phyloP scores from a whole-genome alignment of 805 yeast genomes.

The Naumovozyma castellii region DNA sequence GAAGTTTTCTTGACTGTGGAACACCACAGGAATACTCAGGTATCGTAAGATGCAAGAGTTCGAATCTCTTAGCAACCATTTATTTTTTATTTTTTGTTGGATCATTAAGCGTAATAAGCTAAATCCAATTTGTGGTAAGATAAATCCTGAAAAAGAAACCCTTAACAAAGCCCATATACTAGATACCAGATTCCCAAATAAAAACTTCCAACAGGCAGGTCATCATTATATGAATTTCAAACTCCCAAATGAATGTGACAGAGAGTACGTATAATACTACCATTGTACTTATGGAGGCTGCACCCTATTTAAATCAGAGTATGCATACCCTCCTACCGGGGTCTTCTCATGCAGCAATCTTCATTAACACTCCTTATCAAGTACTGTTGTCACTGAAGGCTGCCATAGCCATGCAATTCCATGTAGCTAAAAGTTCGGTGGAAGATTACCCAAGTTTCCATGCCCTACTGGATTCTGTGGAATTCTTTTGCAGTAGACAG shows the following conservation, averaged over 20 bases:
- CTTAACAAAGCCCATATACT: too few species aligned
- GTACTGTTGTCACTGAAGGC: slow-evolving; percentile 9
- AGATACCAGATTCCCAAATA: too few species aligned
- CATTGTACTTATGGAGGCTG: slow-evolving; percentile 4
- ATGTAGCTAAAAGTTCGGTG: slow-evolving; percentile 8
- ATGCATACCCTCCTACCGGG: slow-evolving; percentile 12
- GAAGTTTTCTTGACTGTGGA: not conserved
- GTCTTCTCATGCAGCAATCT: slow-evolving; percentile 5
- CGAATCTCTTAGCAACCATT: slow-evolving; percentile 1
- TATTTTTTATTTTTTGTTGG: not conserved
- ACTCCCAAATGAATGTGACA: not conserved
- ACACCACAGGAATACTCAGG: slow-evolving; percentile 1
- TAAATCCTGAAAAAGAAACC: too few species aligned
- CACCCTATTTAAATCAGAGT: slow-evolving; percentile 21
- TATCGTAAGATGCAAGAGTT: slow-evolving; percentile 1
- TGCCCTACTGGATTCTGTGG: slow-evolving; percentile 12
- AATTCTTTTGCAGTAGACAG: slow-evolving; percentile 42
- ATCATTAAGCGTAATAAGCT: too few species aligned
- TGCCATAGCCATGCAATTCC: slow-evolving; percentile 17
- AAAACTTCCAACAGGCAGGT: too few species aligned
- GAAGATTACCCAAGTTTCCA: slow-evolving; percentile 1
- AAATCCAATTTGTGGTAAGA: too few species aligned
- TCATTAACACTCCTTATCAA: slow-evolving; percentile 12
- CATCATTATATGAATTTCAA: too few species aligned
- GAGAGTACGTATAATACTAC: not conserved